Base-by-base conservation (phyloP, 345 rosid species). In the Murraya paniculata region DNA sequence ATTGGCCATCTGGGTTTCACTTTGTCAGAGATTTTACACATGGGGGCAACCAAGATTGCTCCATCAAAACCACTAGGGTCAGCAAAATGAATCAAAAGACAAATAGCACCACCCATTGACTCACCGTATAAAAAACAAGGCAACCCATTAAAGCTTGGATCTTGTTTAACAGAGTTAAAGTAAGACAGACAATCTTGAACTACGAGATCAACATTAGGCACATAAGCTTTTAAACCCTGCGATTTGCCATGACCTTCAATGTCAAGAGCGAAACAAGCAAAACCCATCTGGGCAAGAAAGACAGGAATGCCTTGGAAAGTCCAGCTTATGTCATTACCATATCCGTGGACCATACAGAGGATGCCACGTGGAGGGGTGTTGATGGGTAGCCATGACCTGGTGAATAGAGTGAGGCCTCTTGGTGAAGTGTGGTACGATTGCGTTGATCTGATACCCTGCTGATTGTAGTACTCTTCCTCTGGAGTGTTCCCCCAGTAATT, bases 41-140 rank as follows among this genome's bases (percentile, higher is more conserved):
- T 95, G 50, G 98, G 94, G 6, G 97, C 93, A 1, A 93, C 97
- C 61, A 92, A 78, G 39, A 93, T 70, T 0, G 98, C 95, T 5
- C 98, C 97, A 10, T 82, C 85, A 72, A 92, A 93, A 68, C 86
- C 90, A 22, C 28, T 45, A 3, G 84, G 90, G 72, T 87, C 90
- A 1, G 88, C 84, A 30, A 95, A 84, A 80, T 92, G 95, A 38
- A 85, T 79, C 74, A 91, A 48, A 18, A 95, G 87, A 78, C 86
- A 86, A 76, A 90, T 86, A 3, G 96, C 98, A 5, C 91, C 98
- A 22, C 98, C 97, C 97, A 92, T 89, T 6, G 98, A 95, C 79
- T 95, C 98, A 2, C 97, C 95, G 24, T 82, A 90, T 9, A 92
- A 84, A 74, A 95, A 93, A 33, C 87, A 83, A 21, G 94, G 96